These are phyloP conservation scores for Solanum ossicruentum DNA, from an alignment of 257 asterid genomes.

Conservation along the genomic window DNA sequence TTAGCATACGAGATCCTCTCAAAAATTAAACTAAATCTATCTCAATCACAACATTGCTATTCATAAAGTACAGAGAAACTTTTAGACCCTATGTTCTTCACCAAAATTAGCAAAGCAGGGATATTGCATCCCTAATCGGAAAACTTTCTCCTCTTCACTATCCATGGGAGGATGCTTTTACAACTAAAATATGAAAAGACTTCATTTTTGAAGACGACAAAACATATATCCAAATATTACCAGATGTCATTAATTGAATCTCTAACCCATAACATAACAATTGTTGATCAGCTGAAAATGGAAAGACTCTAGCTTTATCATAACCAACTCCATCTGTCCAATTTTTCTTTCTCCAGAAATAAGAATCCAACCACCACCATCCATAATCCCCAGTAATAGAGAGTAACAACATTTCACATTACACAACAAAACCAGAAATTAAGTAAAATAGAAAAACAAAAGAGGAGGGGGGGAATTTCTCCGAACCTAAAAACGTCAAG, in stretches of 20 bases:
- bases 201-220: not conserved
- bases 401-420: not conserved
- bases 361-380: not conserved
- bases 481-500: slow-evolving; percentile 2
- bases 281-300: not conserved
- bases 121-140: not conserved
- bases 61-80: slow-evolving; percentile 3
- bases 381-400: not conserved
- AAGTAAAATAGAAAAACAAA: not conserved
- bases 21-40: slow-evolving; percentile 24
- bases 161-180: not conserved
- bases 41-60: slow-evolving; percentile 5
- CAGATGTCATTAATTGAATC: not conserved
- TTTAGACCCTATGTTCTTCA: slow-evolving; percentile 6
- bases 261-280: not conserved
- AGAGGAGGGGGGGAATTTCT: not conserved
- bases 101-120: not conserved
- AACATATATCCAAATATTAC: not conserved
- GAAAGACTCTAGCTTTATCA: not conserved
- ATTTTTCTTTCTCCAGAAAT: not conserved
- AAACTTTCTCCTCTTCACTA: not conserved
- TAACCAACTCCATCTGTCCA: slow-evolving; percentile 1
- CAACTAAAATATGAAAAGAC: not conserved
- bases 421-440: slow-evolving; percentile 1
- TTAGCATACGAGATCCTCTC: slow-evolving; percentile 12